Evolutionary conservation across 164 flowering plant species (phyloP).

Genomic region (Piper betle): DNA sequence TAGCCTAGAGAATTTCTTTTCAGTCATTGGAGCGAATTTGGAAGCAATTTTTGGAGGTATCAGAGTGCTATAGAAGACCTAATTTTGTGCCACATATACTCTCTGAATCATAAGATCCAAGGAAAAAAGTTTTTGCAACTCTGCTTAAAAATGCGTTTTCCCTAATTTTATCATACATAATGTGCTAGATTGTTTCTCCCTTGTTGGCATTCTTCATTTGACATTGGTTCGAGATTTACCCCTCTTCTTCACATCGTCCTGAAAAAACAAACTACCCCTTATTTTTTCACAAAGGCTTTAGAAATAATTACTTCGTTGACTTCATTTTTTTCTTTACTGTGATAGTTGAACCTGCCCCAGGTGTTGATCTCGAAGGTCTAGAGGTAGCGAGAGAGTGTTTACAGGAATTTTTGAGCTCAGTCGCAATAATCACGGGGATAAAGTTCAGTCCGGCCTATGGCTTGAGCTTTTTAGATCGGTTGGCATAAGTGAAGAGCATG

Average conservation of each 20-base stretch:
- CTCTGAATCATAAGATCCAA: no score
- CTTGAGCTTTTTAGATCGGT: constrained; percentile 43
- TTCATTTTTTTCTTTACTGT: constrained; percentile 2
- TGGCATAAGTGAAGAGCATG: constrained; percentile 16
- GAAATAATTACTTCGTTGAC: not conserved
- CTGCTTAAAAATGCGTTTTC: no score
- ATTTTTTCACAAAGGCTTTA: not conserved
- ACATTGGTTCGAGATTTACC: not conserved
- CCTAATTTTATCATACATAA: no score
- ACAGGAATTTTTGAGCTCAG: constrained; percentile 44
- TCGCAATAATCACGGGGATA: constrained; percentile 22
- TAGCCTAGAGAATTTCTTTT: no score
- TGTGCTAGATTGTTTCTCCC: not conserved
- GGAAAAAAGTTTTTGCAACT: no score
- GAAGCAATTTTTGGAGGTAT: no score
- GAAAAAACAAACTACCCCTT: no score
- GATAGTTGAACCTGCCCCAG: constrained; percentile 78
- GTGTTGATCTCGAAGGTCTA: constrained; percentile 71
- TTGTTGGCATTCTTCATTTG: not conserved
- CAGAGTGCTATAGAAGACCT: no score
- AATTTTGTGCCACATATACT: no score
- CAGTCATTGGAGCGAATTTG: no score
- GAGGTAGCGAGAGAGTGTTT: constrained; percentile 80
- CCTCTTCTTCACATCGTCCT: not conserved
- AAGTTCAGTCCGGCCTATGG: constrained; percentile 25